Conservation (phyloP, 176 grass and related monocot genomes). For the barley (Hordeum vulgare) region DNA sequence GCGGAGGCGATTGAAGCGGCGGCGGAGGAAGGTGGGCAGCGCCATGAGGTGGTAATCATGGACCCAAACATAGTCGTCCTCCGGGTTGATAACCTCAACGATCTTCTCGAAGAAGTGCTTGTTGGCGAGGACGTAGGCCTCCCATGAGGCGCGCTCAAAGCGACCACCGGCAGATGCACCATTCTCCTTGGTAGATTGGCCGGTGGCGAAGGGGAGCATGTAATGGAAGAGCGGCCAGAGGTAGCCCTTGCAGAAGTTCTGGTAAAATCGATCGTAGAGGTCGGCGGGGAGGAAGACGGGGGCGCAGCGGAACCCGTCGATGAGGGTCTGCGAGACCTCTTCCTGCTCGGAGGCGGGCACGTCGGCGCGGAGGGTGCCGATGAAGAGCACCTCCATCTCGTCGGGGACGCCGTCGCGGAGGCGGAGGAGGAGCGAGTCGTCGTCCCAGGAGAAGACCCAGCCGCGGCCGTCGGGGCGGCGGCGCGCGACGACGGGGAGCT, state of each 20-base stretch:
- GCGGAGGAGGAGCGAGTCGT: slow-evolving; percentile 76
- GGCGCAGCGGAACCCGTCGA: slow-evolving; percentile 78
- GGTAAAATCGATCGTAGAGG: slow-evolving; percentile 71
- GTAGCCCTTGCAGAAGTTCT: slow-evolving; percentile 75
- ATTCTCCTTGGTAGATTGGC: not conserved
- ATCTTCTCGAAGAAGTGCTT: slow-evolving; percentile 82
- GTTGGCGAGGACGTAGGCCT: slow-evolving; percentile 78
- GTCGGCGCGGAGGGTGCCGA: slow-evolving; percentile 68
- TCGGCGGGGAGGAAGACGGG: slow-evolving; percentile 69
- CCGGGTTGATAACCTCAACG: slow-evolving; percentile 80
- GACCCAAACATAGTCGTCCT: slow-evolving; percentile 93
- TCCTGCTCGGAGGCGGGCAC: slow-evolving; percentile 65
- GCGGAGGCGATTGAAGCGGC: slow-evolving; percentile 78
- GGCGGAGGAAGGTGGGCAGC: slow-evolving; percentile 77
- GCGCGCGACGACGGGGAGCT: slow-evolving; percentile 59
- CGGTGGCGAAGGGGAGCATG: slow-evolving; percentile 66
- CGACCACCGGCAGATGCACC: not conserved
- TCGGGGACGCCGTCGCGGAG: slow-evolving; percentile 76
- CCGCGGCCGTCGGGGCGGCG: slow-evolving; percentile 55
- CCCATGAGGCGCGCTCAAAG: slow-evolving; percentile 69
- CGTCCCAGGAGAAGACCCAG: slow-evolving; percentile 76
- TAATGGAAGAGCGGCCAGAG: slow-evolving; percentile 98
- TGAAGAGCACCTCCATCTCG: slow-evolving; percentile 89
- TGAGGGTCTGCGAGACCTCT: slow-evolving; percentile 64
- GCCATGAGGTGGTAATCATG: slow-evolving; percentile 96